A percentile compares a stretch with the other conserved stretches of the same genome.
Conservation (phyloP, 2,329 filamentous ascomycete genomes). For the Aspergillus pseudoglaucus region DNA sequence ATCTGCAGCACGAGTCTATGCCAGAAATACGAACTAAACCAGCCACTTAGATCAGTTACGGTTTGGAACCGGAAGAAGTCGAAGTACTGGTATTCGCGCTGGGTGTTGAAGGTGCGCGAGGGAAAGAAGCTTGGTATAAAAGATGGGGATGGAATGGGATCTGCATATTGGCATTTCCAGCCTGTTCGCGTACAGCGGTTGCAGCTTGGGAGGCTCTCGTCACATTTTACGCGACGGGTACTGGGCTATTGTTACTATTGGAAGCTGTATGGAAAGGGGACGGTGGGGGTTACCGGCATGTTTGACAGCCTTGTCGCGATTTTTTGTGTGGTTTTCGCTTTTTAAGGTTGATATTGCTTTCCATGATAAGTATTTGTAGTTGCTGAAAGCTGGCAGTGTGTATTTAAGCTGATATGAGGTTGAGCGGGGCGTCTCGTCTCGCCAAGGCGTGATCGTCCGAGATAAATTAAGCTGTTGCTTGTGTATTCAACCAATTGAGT, state of each 20-base stretch:
- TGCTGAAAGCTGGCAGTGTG: background rate
- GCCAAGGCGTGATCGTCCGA: background rate
- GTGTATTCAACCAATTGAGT: too few relatives aligned
- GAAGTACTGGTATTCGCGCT: background rate
- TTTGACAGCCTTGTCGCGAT: background rate
- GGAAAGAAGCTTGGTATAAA: background rate
- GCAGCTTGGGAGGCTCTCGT: background rate
- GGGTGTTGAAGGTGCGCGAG: background rate
- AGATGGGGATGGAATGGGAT: background rate
- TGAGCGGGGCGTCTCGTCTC: background rate
- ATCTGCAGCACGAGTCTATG: conserved; percentile 1
- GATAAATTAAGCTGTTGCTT: too few relatives aligned
- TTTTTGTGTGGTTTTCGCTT: background rate
- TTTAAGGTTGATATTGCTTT: background rate
- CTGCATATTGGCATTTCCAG: background rate
- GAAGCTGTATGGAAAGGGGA: background rate
- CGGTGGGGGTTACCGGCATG: background rate
- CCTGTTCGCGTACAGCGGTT: background rate
- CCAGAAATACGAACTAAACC: conserved; percentile 1
- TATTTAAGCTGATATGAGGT: background rate
- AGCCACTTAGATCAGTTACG: background rate
- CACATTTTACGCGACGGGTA: background rate
- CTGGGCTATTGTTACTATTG: background rate
- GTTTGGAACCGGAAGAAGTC: background rate
- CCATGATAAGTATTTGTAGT: background rate